Evolutionary conservation across 306 rosid genomes (phyloP), one percentile per base, ranked within the genome.

Genomic region (Oemleria cerasiformis): DNA sequence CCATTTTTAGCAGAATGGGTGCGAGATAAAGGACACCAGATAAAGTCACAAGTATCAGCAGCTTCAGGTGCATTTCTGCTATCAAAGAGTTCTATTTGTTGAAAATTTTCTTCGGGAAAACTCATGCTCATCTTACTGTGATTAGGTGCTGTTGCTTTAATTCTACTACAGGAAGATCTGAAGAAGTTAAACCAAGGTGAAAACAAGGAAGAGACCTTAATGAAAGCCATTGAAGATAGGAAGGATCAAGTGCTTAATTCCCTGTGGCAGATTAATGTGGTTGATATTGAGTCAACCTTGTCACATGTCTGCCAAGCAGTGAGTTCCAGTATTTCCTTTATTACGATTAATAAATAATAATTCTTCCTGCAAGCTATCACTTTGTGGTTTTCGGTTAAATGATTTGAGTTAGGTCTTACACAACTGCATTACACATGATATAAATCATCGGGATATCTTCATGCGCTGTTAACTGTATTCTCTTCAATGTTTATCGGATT

Each of bases 1-100:
- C 96, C 97, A 12, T 95, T 88, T 82, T 73, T 95, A 70, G 99
- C 99, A 9, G 99, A 95, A 75, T 95, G 99, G 97, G 99, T 89
- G 11, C 82, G 97, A 47, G 96, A 88, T 78, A 91, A 89, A 84
- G 97, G 99, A 71, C 99, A 95, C 78, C 81, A 76, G 75, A 86
- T 95, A 66, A 95, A 91, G 78, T 95, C 99, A 71, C 99, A 95
- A 84, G 99, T 95, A 48, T 80, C 83, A 75, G 97, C 97, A 70
- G 99, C 97, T 79, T 91, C 97, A 81, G 99, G 99, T 95, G 69
- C 74, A 65, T 20, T 43, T 76, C 53, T 54, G 56, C 58, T 30
- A 48, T 47, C 40, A 70, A 45, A 19, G 8, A 50, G 63, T 64
- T 71, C 39, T 39, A 14, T 76, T 65, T 51, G 64, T 73, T 73